phyloP scores from a whole-genome alignment of 176 grass and related monocot genomes.

The Metroxylon sagu region DNA sequence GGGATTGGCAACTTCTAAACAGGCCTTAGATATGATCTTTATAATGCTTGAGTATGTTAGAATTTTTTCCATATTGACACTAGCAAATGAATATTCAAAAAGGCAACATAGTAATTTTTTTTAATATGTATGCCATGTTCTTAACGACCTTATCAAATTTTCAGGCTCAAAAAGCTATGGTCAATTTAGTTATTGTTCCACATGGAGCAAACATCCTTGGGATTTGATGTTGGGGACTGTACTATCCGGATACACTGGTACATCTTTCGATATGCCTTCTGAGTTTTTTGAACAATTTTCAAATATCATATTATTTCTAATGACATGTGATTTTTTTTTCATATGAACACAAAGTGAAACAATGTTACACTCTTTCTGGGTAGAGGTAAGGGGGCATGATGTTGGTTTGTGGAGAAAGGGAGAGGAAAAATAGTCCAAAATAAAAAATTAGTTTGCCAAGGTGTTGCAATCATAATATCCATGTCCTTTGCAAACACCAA shows the following conservation, averaged over 20 bases:
- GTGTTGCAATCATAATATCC: too few species aligned
- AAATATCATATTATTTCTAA: background rate
- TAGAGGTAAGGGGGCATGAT: too few species aligned
- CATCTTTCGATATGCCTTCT: background rate
- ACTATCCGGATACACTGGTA: constrained; percentile 49
- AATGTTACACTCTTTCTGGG: too few species aligned
- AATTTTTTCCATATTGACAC: too few species aligned
- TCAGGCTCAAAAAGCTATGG: constrained; percentile 19
- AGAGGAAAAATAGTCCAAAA: too few species aligned
- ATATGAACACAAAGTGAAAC: too few species aligned
- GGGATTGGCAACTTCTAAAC: too few species aligned
- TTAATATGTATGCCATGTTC: background rate
- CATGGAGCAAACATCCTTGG: constrained; percentile 5
- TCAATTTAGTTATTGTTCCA: constrained; percentile 12
- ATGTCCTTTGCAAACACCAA: too few species aligned
- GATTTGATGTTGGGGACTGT: constrained; percentile 27
- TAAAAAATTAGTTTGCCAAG: too few species aligned
- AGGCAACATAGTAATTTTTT: background rate
- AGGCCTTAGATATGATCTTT: too few species aligned
- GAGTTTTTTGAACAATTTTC: background rate
- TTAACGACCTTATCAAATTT: background rate
- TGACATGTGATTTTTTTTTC: background rate
- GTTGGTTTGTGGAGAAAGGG: too few species aligned
- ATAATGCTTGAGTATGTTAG: too few species aligned
- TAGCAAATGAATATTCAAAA: background rate